These are phyloP conservation scores for Lactifluus volemus DNA, from an alignment of 768 basidiomycete genomes.

Conservation along the genomic window DNA sequence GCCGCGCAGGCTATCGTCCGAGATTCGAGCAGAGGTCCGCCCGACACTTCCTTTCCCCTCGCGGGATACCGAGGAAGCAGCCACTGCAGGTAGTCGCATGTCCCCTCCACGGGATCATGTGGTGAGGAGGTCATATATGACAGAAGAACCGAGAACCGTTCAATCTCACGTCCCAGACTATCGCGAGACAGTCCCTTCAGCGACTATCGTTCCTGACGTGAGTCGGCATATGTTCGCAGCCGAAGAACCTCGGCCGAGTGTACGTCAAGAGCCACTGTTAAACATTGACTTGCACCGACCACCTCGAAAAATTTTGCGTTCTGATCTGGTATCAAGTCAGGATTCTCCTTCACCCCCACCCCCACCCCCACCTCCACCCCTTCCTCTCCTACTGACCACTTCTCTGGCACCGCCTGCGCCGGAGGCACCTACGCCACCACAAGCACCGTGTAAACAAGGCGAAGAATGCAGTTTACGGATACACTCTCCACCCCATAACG, in stretches of 20 bases:
- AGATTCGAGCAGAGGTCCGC: conserved; percentile 5
- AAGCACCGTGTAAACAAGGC: not conserved
- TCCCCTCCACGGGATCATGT: conserved; percentile 4
- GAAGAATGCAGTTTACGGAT: not conserved
- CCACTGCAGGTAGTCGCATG: not conserved
- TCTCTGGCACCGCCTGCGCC: not conserved
- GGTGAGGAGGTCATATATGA: not conserved
- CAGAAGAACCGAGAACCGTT: not conserved
- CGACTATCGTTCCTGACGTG: not conserved
- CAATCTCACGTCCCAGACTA: not conserved
- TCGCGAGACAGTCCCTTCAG: not conserved
- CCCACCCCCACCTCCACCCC: not conserved
- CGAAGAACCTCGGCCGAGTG: not conserved
- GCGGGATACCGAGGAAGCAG: not conserved
- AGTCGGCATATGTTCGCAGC: not conserved
- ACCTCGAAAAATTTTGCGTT: not conserved
- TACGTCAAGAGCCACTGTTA: not conserved
- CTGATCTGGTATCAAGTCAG: not conserved
- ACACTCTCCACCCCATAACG: not conserved
- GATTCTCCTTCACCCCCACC: not conserved
- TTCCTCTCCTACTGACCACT: not conserved
- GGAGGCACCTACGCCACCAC: not conserved
- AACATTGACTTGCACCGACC: not conserved
- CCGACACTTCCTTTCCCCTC: not conserved
- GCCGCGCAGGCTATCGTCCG: conserved; percentile 9